Evolutionary conservation across 2,329 filamentous ascomycete species (phyloP), one percentile per base, ranked within the genome.

Genomic region (Capronia coronata): DNA sequence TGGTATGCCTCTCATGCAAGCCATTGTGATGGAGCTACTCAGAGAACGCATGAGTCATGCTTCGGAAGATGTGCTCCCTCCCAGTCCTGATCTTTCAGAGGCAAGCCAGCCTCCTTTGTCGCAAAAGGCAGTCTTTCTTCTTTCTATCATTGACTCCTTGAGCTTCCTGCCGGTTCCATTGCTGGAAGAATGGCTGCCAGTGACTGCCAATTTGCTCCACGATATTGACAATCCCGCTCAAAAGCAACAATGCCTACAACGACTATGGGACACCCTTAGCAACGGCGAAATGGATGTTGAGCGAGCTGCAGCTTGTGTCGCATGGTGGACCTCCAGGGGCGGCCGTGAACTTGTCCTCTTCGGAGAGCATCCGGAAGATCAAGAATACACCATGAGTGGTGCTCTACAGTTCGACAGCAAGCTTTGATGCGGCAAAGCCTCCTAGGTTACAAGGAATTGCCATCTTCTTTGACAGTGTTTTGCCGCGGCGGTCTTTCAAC

Each of bases 271-370:
- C 50, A 77, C 88, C 2, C 68, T 95, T 8, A 83, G 83, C 34
- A 82, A 78, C 59, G 88, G 88, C 2, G 88, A 94, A 69, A 85
- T 95, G 80, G 89, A 95, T 67, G 83, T 94, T 19, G 86, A 94
- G 64, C 77, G 88, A 52, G 84, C 87, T 5, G 80, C 83, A 34
- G 76, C 86, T 25, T 88, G 84, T 42, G 85, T 94, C 14, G 79
- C 80, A 1, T 96, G 90, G 90, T 95, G 90, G 90, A 86, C 82
- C 68, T 69, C 79, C 65, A 65, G 77, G 51, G 79, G 80, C 2
- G 80, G 80, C 0, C 69, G 77, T 41, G 78, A 82, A 51, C 66
- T 72, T 59, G 71, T 82, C 3, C 56, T 81, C 1, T 75, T 69
- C 62, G 77, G 71, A 2, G 59, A 57, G n/a, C 59, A 51, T 9